Conservation (phyloP, 805 yeast genomes). For the Wickerhamiella sergipiensis region DNA sequence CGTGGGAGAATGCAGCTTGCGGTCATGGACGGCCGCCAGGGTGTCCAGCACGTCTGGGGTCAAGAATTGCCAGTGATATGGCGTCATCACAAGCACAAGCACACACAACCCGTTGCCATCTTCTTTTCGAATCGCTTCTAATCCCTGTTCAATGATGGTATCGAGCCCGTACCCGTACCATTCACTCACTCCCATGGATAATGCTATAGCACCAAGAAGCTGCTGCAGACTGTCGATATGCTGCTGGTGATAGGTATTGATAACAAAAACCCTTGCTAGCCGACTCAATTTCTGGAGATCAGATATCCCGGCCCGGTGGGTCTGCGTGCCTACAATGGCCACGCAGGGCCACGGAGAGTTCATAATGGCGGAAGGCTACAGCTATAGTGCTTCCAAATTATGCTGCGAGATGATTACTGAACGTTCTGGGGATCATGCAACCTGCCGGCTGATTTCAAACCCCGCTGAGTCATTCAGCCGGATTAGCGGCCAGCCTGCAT, state of each 20-base stretch:
- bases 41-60: background rate
- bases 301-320: background rate
- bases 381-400: too few species aligned
- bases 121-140: background rate
- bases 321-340: background rate
- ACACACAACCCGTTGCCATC: background rate
- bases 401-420: background rate
- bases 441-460: background rate
- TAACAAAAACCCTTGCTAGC: background rate
- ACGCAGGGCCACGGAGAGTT: background rate
- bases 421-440: background rate
- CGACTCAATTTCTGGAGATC: background rate
- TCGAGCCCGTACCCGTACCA: constrained; percentile 1
- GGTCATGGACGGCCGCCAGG: background rate
- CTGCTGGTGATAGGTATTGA: background rate
- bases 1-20: background rate
- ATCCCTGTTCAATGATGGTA: background rate
- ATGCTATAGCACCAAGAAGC: background rate
- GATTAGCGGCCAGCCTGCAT: background rate
- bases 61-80: background rate
- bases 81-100: background rate
- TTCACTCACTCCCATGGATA: background rate
- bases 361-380: background rate
- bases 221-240: background rate
- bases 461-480: background rate